phyloP scores from a whole-genome alignment of 805 yeast genomes.

The Dipodascus geniculatus region DNA sequence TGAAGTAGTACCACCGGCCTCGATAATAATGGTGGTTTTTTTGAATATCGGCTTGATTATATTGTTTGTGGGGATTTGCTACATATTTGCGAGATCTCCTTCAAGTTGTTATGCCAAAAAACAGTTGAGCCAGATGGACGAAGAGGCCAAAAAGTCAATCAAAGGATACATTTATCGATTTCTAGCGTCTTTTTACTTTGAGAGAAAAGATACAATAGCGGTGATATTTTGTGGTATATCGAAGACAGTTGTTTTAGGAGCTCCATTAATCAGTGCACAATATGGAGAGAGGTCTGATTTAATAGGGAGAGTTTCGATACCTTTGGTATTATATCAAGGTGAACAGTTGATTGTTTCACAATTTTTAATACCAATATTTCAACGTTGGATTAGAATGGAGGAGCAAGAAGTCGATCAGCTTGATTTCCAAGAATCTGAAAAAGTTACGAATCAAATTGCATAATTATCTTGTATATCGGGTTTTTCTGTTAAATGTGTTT shows the following conservation, averaged over 20 bases:
- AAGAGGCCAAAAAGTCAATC: constrained; percentile 29
- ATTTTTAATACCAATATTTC: constrained; percentile 51
- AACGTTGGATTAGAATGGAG: constrained; percentile 44
- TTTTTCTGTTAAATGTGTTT: too few relatives aligned
- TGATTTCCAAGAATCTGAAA: neutral
- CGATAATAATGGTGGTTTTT: constrained; percentile 67
- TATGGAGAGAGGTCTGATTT: constrained; percentile 48
- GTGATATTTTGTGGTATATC: constrained; percentile 87
- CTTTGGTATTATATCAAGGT: constrained; percentile 76
- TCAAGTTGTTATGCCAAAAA: constrained; percentile 25
- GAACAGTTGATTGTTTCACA: constrained; percentile 82
- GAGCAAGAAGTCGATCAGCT: neutral
- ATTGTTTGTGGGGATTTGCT: constrained; percentile 61
- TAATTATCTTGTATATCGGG: too few relatives aligned
- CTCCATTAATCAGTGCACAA: constrained; percentile 68
- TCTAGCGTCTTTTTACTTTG: constrained; percentile 57
- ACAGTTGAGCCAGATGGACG: constrained; percentile 23
- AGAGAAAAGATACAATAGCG: constrained; percentile 60
- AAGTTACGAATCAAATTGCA: too few relatives aligned
- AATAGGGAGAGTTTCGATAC: constrained; percentile 58
- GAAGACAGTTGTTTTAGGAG: constrained; percentile 87
- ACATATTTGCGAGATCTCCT: constrained; percentile 46
- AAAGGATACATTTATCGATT: constrained; percentile 35
- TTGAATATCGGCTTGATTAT: constrained; percentile 73
- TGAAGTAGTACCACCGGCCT: constrained; percentile 50